Evolutionary conservation across 2,329 filamentous ascomycete species (phyloP), one percentile per base, ranked within the genome.

Genomic region (Colletotrichum paranaense): DNA sequence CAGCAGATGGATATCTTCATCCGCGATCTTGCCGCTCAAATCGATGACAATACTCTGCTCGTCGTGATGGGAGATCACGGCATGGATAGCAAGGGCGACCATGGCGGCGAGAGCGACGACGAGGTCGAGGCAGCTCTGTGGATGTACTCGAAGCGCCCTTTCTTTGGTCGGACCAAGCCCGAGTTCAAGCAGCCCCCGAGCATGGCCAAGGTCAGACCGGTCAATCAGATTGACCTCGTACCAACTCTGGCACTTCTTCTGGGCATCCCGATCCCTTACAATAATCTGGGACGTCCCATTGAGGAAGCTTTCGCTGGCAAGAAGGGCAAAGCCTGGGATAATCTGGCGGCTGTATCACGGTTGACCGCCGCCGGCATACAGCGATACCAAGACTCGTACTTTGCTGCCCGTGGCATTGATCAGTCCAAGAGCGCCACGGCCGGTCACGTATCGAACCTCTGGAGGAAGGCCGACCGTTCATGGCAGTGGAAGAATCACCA

Each of bases 1-100:
- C 90, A 91, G 75, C 95, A 99, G 83, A 99, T 99, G 96, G 92
- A 99, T 78, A 84, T 81, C 1, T 92, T 98, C 35, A 87, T 98
- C 71, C 89, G 91, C 56, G 88, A 92, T 30, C 87, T 98, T 67
- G 91, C 94, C 3, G 86, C 89, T 0, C 86, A 86, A 4, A 86
- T 99, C 22, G 96, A 98, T 77, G 93, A 98, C 66, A 86, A 94
- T 68, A 99, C 97, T 0, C 86, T 99, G 26, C 86, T 99, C 46
- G 91, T 99, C 24, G 94, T 99, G 16, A 97, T 99, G 95, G 97
- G 97, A n/a, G 97, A 99, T 81, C 97, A 99, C 80, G 97, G 97
- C 12, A 99, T 99, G 97, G 97, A 99, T 82, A 87, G 90, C 74
- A 98, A 99, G 84, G 97, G 97, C 22, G 97, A 99, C 77, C 97